Conservation (phyloP, 345 rosid genomes). For the Laguncularia racemosa region DNA sequence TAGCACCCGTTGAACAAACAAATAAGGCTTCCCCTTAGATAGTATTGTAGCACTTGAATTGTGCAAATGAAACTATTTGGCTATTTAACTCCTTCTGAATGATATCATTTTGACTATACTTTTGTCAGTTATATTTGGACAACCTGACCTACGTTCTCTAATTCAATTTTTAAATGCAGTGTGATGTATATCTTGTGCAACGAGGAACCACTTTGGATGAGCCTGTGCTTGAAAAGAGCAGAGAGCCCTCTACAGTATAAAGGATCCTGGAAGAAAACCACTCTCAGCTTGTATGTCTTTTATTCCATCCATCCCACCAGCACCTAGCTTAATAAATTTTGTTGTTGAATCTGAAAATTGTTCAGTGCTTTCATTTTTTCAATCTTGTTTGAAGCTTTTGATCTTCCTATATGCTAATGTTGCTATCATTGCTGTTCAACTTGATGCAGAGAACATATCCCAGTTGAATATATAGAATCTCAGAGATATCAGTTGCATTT, state of each 20-base stretch:
- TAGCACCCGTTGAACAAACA: too few relatives aligned
- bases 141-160: neutral
- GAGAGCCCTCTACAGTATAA: constrained; percentile 52
- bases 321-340: neutral
- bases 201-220: constrained; percentile 96
- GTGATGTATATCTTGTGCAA: constrained; percentile 80
- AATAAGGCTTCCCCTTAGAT: too few relatives aligned
- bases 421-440: constrained; percentile 8
- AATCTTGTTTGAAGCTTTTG: neutral
- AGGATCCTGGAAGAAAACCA: constrained; percentile 89
- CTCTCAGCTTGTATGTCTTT: constrained; percentile 46
- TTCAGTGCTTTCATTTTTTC: neutral
- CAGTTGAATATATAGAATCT: constrained; percentile 28
- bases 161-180: constrained; percentile 28
- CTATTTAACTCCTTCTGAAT: too few relatives aligned
- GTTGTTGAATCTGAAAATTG: neutral
- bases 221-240: constrained; percentile 40
- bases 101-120: too few relatives aligned
- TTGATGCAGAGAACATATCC: constrained; percentile 49
- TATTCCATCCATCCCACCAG: neutral
- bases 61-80: too few relatives aligned
- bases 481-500: constrained; percentile 38
- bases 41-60: too few relatives aligned
- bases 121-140: too few relatives aligned
- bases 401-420: neutral